Conservation (phyloP, 192 early-diverging fungal genomes). For the Backusella macrospora region DNA sequence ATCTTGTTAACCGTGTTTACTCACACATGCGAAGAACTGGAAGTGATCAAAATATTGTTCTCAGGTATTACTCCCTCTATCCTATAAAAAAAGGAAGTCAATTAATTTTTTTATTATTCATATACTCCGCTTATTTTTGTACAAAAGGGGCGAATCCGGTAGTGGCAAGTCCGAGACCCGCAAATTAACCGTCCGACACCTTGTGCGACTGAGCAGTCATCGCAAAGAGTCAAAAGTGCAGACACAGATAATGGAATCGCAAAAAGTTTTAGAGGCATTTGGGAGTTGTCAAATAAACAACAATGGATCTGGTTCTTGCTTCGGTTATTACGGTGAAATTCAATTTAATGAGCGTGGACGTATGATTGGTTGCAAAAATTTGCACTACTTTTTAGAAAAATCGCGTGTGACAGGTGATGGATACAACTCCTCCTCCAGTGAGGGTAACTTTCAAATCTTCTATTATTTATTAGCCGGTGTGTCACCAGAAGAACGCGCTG, state of each 20-base stretch:
- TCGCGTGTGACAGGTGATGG: conserved; percentile 60
- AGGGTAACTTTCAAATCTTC: conserved; percentile 76
- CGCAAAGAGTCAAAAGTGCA: conserved; percentile 78
- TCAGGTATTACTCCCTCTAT: conserved; percentile 48
- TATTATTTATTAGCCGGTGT: conserved; percentile 79
- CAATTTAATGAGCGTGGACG: conserved; percentile 87
- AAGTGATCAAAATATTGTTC: conserved; percentile 71
- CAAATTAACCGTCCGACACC: conserved; percentile 72
- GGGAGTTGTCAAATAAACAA: conserved; percentile 67
- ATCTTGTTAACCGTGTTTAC: conserved; percentile 70
- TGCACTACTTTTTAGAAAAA: conserved; percentile 70
- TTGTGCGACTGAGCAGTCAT: conserved; percentile 78
- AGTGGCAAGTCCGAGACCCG: conserved; percentile 81
- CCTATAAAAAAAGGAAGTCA: conserved; percentile 15
- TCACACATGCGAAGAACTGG: conserved; percentile 69
- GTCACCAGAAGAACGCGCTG: conserved; percentile 57
- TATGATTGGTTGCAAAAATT: conserved; percentile 80
- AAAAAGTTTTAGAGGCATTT: conserved; percentile 80
- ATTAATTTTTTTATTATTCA: conserved; percentile 1
- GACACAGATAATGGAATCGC: conserved; percentile 68
- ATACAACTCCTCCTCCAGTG: conserved; percentile 47
- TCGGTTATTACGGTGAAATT: conserved; percentile 85
- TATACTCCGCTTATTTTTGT: conserved; percentile 1
- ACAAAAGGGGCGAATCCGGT: conserved; percentile 76
- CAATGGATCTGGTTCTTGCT: conserved; percentile 73